Evolutionary conservation across 306 rosid genomes (phyloP).

Genomic region (Fagus crenata): DNA sequence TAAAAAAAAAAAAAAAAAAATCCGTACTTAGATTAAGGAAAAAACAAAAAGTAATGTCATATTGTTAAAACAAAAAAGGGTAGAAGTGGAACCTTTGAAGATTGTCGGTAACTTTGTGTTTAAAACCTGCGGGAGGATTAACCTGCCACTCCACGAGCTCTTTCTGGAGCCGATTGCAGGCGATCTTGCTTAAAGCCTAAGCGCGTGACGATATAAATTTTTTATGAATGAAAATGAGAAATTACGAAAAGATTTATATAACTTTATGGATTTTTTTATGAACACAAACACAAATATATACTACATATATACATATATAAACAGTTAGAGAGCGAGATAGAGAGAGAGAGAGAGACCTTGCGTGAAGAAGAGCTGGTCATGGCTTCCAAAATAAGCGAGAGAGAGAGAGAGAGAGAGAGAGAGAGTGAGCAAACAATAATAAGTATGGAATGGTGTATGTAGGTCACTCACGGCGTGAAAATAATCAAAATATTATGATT

Average conservation of each 20-base stretch:
- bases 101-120: constrained; percentile 94
- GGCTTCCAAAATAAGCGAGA: constrained; percentile 2
- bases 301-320: neutral
- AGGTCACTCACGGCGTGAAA: neutral
- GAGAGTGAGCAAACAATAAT: neutral
- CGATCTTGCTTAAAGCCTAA: constrained; percentile 92
- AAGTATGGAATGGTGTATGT: neutral
- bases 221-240: neutral
- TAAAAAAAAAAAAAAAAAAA: neutral
- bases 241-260: neutral
- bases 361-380: constrained; percentile 13
- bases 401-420: neutral
- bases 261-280: neutral
- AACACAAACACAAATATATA: neutral
- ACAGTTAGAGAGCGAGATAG: neutral
- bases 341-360: constrained; percentile 13
- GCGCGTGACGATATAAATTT: neutral
- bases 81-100: constrained; percentile 66
- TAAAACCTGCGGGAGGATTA: constrained; percentile 90
- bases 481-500: neutral
- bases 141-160: constrained; percentile 99
- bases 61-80: neutral
- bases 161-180: constrained; percentile 97
- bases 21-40: neutral
- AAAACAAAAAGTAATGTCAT: neutral